Evolutionary conservation across 2,329 filamentous ascomycete genomes (phyloP).

Genomic region (Trichophyton simii): DNA sequence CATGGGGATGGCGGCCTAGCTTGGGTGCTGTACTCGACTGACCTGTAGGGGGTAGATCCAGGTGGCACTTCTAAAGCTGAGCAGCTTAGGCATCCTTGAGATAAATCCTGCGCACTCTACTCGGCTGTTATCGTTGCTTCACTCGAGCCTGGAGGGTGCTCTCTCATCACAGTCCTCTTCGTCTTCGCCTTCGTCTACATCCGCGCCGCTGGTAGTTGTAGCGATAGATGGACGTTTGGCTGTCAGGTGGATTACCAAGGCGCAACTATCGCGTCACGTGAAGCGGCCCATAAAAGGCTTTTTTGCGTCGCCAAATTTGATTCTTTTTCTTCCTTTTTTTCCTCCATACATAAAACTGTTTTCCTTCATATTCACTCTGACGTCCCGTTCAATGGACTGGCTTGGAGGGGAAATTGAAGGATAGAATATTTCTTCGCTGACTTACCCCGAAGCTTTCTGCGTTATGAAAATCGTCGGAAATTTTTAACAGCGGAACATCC

Average conservation of each 20-base stretch:
- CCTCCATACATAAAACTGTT: slow-evolving; percentile 29
- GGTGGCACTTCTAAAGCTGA: slow-evolving; percentile 24
- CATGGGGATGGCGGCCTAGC: neutral
- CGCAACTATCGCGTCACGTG: slow-evolving; percentile 4
- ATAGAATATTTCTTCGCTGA: slow-evolving; percentile 28
- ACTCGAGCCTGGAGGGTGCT: neutral
- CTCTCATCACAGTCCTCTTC: neutral
- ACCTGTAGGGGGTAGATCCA: slow-evolving; percentile 40
- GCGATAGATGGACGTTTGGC: neutral
- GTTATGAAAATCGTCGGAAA: slow-evolving; percentile 37
- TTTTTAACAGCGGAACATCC: slow-evolving; percentile 32
- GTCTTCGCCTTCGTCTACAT: neutral
- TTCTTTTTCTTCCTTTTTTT: slow-evolving; percentile 23
- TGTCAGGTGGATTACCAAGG: neutral
- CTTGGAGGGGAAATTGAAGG: slow-evolving; percentile 38
- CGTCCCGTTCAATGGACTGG: slow-evolving; percentile 27
- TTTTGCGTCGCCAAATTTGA: slow-evolving; percentile 14
- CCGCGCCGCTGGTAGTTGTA: neutral
- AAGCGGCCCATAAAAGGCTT: slow-evolving; percentile 18
- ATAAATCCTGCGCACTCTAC: neutral
- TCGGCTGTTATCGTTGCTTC: neutral
- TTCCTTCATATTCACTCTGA: slow-evolving; percentile 38
- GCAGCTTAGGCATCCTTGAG: neutral
- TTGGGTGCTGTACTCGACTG: slow-evolving; percentile 13
- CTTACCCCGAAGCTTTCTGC: slow-evolving; percentile 36